Base-by-base conservation (phyloP, 768 basidiomycete species). In the Suillus brevipes region DNA sequence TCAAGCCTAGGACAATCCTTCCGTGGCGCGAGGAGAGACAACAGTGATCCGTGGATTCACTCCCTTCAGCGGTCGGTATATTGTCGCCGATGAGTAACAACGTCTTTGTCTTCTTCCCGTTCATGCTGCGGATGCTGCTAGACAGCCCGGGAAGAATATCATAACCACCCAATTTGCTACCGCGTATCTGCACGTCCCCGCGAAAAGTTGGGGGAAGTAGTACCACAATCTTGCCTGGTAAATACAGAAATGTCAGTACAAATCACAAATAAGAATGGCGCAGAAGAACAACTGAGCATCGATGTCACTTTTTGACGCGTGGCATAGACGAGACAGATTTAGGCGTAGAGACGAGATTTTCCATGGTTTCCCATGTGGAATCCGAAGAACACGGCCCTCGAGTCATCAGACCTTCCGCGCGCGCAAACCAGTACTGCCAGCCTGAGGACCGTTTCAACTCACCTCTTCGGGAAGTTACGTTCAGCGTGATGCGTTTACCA, bases 1-100 rank as follows among this genome's bases (percentile, higher is more conserved):
- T 77, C 58, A 85, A 64, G 34, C 84, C 83, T 9, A 85, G 71
- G n/a, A 80, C 68, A 40, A 85, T 66, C 56, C 75, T 77, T 14
- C 83, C 83, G 47, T 66, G 71, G 23, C 74, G 73, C 20, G 81
- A 73, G 34, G 60, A 70, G 34, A 83, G 66, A 56, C 80, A 75
- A 68, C 83, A 82, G 58, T 79, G 80, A 60, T 83, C 78, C 40
- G 77, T 68, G 52, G 57, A 66, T 60, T 63, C 65, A 70, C 61
- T 55, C 57, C 47, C 65, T 49, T 74, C 72, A 36, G 72, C 69
- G 13, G 78, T 81, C 56, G 80, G 70, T 62, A 62, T 36, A 14
- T 13, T 28, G 60, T 40, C 55, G 14, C 65, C 67, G 52, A 66
- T 47, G 4, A 57, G 53, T 23, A 65, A 45, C 18, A 16, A 36